A percentile compares a stretch with the other conserved stretches of the same genome.
Conservation (phyloP, 1,139 yeast species). For the Wickerhamomyces sp. region DNA sequence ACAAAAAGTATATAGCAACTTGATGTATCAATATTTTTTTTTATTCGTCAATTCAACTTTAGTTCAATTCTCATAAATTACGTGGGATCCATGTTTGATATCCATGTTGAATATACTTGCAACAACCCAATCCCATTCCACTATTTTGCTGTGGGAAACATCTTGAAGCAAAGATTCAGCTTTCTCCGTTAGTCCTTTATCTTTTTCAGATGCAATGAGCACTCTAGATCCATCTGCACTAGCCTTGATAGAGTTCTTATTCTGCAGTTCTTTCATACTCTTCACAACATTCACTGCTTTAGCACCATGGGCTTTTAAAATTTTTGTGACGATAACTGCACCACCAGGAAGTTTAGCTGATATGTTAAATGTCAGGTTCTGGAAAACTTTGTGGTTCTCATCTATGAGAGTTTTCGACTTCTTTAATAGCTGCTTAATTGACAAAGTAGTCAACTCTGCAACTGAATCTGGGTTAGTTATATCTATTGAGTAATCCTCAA, state of each 20-base stretch:
- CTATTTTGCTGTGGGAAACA: conserved; percentile 27
- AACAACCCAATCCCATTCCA: conserved; percentile 72
- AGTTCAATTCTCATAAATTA: conserved; percentile 7
- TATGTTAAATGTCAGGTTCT: conserved; percentile 47
- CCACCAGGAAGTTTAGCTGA: conserved; percentile 70
- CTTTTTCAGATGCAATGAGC: conserved; percentile 29
- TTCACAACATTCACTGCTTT: conserved; percentile 37
- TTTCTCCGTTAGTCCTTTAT: conserved; percentile 36
- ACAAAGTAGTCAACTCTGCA: conserved; percentile 24
- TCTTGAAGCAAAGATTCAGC: conserved; percentile 34
- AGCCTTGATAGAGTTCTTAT: conserved; percentile 17
- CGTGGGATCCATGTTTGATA: conserved; percentile 7
- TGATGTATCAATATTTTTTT: too few relatives aligned
- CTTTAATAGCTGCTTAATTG: conserved; percentile 22
- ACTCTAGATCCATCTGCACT: conserved; percentile 19
- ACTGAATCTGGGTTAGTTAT: conserved; percentile 28
- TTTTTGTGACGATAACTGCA: conserved; percentile 50
- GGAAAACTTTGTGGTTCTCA: conserved; percentile 38
- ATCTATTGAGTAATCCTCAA: conserved; percentile 29
- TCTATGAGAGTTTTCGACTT: conserved; percentile 29
- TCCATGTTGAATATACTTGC: conserved; percentile 50
- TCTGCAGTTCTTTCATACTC: conserved; percentile 24
- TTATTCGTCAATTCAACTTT: too few relatives aligned
- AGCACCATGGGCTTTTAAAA: conserved; percentile 64
- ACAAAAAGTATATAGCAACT: too few relatives aligned